Conservation (phyloP, 768 basidiomycete genomes). For the Boletus pseudopeckii region DNA sequence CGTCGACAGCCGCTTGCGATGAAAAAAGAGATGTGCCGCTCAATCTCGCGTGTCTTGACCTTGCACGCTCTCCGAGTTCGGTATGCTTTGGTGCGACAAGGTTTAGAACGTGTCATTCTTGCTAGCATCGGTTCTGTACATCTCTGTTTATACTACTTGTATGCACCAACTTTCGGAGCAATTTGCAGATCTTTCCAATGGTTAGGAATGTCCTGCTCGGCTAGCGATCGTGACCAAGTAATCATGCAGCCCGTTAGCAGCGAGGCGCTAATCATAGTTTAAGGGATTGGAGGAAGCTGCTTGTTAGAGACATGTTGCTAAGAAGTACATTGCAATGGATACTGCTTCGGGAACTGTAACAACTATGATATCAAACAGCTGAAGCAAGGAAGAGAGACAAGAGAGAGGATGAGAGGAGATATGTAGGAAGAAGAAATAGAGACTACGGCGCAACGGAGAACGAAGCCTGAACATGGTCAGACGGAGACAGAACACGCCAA, state of each 20-base stretch:
- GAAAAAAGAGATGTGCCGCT: neutral
- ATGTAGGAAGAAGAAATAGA: constrained; percentile 8
- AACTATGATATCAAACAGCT: constrained; percentile 30
- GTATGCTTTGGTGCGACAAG: neutral
- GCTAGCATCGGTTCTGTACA: constrained; percentile 7
- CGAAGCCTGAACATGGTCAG: constrained; percentile 4
- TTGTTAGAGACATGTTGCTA: constrained; percentile 25
- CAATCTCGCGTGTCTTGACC: neutral
- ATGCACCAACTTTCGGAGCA: neutral
- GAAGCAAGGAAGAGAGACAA: constrained; percentile 19
- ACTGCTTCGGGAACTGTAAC: constrained; percentile 24
- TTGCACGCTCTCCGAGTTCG: neutral
- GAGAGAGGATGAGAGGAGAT: constrained; percentile 4
- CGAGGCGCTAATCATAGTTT: neutral
- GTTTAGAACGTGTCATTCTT: neutral
- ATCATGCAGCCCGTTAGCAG: no score
- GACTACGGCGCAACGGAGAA: constrained; percentile 1
- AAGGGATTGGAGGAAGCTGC: constrained; percentile 5
- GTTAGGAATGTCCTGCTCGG: no score
- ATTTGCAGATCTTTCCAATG: neutral
- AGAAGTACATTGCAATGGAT: constrained; percentile 30
- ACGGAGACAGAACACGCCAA: neutral
- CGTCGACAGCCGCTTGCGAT: constrained; percentile 23
- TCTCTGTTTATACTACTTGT: neutral
- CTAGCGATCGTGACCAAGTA: neutral